These are phyloP conservation scores for Aureobasidium sp. DNA, from an alignment of 2,329 filamentous ascomycete genomes.

Conservation along the genomic window DNA sequence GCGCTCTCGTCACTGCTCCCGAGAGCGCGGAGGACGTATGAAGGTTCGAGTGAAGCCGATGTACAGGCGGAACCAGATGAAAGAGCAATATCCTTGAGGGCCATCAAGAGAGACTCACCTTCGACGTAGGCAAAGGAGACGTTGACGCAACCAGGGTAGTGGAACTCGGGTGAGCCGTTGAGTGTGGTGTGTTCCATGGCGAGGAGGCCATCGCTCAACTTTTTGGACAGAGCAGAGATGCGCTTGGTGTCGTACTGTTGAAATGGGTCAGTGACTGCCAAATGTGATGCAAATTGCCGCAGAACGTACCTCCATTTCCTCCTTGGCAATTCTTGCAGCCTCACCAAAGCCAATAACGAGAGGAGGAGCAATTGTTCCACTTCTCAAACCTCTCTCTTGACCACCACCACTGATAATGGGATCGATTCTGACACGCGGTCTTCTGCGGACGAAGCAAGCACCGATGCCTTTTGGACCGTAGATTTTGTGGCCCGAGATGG, in stretches of 20 bases:
- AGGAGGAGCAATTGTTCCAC: conserved; percentile 84
- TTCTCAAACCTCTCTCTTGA: conserved; percentile 89
- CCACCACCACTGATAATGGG: conserved; percentile 95
- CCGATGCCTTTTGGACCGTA: conserved; percentile 97
- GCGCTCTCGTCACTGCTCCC: conserved; percentile 96
- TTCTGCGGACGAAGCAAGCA: conserved; percentile 88
- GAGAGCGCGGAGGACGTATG: conserved; percentile 87
- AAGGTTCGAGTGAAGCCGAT: conserved; percentile 90
- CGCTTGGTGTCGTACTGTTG: conserved; percentile 82
- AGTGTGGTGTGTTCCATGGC: conserved; percentile 85
- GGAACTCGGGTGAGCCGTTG: conserved; percentile 75
- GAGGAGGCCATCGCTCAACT: conserved; percentile 73
- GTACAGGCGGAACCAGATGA: conserved; percentile 97
- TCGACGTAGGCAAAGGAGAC: conserved; percentile 98
- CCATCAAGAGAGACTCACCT: conserved; percentile 96
- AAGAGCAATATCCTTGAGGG: conserved; percentile 92
- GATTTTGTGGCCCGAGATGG: conserved; percentile 96
- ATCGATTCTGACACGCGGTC: conserved; percentile 87
- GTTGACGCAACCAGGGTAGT: conserved; percentile 96
- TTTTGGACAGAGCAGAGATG: conserved; percentile 74
- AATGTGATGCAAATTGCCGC: not conserved
- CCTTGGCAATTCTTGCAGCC: conserved; percentile 82
- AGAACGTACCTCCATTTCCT: conserved; percentile 76
- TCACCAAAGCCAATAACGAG: conserved; percentile 91
- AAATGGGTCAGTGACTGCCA: conserved; percentile 14